These are phyloP conservation scores for Pseudopithomyces chartarum DNA, from an alignment of 2,329 filamentous ascomycete species.

Conservation along the genomic window DNA sequence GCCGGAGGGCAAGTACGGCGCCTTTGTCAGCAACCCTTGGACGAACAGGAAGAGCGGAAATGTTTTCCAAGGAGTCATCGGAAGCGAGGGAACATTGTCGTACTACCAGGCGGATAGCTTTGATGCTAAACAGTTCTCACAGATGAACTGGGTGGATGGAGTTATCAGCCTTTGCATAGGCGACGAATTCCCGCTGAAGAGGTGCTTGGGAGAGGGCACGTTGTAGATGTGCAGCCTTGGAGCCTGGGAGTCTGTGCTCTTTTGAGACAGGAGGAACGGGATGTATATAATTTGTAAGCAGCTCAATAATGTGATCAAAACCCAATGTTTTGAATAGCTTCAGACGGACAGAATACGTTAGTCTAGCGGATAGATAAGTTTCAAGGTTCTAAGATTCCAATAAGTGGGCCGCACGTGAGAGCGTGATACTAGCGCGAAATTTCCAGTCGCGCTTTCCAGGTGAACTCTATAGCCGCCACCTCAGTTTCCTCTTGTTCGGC, in stretches of 20 bases:
- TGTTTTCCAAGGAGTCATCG: conserved; percentile 43
- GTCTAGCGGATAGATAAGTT: too few species aligned
- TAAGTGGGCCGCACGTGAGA: neutral
- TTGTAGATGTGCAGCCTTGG: conserved; percentile 14
- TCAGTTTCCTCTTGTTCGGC: neutral
- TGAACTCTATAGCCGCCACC: neutral
- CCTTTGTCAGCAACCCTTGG: conserved; percentile 47
- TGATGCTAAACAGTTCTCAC: conserved; percentile 34
- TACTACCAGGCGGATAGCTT: conserved; percentile 46
- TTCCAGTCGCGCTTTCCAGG: neutral
- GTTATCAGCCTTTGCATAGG: conserved; percentile 46
- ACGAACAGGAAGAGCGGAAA: conserved; percentile 42
- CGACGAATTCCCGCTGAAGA: conserved; percentile 44
- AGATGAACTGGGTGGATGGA: conserved; percentile 49
- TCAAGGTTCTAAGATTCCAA: neutral
- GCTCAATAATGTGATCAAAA: neutral
- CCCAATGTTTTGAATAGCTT: too few species aligned
- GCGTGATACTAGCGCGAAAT: neutral
- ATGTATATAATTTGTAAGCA: neutral
- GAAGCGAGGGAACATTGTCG: conserved; percentile 25
- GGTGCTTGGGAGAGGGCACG: conserved; percentile 45
- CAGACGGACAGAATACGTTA: too few species aligned
- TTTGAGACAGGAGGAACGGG: neutral
- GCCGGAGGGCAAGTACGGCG: conserved; percentile 45
- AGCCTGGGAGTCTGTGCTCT: neutral